Conservation (phyloP, 257 asterid species). For the Solanum peruvianum region DNA sequence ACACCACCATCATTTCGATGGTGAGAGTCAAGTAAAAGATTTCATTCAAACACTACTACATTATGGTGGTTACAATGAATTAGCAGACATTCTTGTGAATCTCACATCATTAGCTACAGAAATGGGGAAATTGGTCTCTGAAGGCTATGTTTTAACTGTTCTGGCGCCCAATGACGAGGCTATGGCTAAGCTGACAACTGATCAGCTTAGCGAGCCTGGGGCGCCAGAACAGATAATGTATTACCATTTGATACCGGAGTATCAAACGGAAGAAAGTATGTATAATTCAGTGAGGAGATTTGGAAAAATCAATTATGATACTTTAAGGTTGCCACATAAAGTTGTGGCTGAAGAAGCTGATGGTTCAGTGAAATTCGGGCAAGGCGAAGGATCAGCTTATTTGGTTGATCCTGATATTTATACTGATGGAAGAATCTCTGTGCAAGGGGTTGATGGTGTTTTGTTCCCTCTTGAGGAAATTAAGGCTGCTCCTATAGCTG, state of each 20-base stretch:
- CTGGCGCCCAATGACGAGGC: conserved; percentile 96
- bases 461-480: conserved; percentile 62
- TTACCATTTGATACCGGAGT: conserved; percentile 18
- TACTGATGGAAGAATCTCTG: conserved; percentile 92
- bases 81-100: conserved; percentile 83
- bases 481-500: conserved; percentile 28
- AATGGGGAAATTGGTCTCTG: conserved; percentile 84
- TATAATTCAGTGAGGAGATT: conserved; percentile 71
- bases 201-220: conserved; percentile 87
- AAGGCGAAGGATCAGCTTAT: conserved; percentile 64
- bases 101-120: conserved; percentile 84
- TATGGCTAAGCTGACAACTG: conserved; percentile 89
- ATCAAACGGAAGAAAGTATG: conserved; percentile 14
- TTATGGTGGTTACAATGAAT: conserved; percentile 92
- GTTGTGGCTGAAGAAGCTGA: conserved; percentile 90
- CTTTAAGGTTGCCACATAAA: conserved; percentile 34
- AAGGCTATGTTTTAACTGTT: conserved; percentile 88
- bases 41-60: conserved; percentile 81
- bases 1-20: conserved; percentile 84
- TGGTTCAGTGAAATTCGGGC: conserved; percentile 82
- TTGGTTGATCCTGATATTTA: conserved; percentile 92
- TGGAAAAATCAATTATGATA: conserved; percentile 3
- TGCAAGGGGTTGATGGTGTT: conserved; percentile 85
- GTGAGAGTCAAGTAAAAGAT: conserved; percentile 86
- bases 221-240: conserved; percentile 74